phyloP scores from a whole-genome alignment of 2,329 filamentous ascomycete genomes.

The Ilyonectria sp. region DNA sequence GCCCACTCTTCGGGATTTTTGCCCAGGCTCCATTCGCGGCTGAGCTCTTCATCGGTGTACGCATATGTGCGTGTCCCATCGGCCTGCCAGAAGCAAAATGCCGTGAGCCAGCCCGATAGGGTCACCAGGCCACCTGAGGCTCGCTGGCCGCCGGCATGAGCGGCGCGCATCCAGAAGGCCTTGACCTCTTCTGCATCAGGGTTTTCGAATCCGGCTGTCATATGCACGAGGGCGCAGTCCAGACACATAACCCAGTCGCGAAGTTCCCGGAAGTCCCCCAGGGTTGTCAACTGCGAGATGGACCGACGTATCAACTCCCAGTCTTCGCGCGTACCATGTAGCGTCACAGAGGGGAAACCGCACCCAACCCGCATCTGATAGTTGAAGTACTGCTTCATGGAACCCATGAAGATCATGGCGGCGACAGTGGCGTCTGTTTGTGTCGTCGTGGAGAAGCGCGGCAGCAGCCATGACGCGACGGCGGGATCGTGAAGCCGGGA shows the following conservation, averaged over 20 bases:
- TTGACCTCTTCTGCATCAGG: conserved; percentile 28
- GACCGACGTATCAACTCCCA: conserved; percentile 22
- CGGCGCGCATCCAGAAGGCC: conserved; percentile 39
- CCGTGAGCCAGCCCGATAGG: conserved; percentile 36
- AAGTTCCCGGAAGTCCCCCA: conserved; percentile 4
- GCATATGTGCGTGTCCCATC: conserved; percentile 13
- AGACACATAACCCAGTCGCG: neutral
- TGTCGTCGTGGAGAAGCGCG: conserved; percentile 23
- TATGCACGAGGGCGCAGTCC: conserved; percentile 22
- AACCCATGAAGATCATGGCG: conserved; percentile 30
- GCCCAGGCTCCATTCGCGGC: neutral
- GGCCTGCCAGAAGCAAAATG: conserved; percentile 33
- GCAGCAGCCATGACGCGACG: conserved; percentile 26
- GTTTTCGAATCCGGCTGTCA: conserved; percentile 32
- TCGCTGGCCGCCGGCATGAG: conserved; percentile 23
- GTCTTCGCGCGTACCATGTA: conserved; percentile 26
- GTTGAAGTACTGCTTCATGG: conserved; percentile 34
- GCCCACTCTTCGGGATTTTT: neutral
- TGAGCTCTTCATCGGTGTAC: conserved; percentile 1
- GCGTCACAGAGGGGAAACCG: conserved; percentile 27
- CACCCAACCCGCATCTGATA: conserved; percentile 21
- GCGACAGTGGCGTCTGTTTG: conserved; percentile 24
- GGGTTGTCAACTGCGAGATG: conserved; percentile 9
- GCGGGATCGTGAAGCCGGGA: conserved; percentile 1
- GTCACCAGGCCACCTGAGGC: conserved; percentile 16